A percentile compares a stretch with the other conserved stretches of the same genome.
These are phyloP conservation scores for Scheffersomyces titani DNA, from an alignment of 1,139 yeast species.

Conservation along the genomic window DNA sequence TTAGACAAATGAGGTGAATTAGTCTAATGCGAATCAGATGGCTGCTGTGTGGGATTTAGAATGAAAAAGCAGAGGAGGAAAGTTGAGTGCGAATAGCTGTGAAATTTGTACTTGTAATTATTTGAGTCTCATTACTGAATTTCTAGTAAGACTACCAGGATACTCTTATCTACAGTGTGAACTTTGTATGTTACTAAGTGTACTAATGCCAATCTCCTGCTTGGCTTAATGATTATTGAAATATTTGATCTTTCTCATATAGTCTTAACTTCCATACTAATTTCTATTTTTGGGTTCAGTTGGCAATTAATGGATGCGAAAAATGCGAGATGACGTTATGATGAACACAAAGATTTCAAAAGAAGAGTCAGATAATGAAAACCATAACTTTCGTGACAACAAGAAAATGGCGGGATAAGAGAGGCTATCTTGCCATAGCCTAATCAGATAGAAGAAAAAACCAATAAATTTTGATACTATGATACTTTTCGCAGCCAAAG, in stretches of 20 bases:
- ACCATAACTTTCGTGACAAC: background rate
- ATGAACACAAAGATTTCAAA: background rate
- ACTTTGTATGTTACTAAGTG: background rate
- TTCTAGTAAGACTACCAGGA: background rate
- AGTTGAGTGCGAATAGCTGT: background rate
- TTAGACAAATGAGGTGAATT: background rate
- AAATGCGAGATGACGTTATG: background rate
- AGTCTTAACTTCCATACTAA: too few species aligned
- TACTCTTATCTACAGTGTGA: background rate
- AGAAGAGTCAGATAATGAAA: background rate
- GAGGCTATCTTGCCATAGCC: background rate
- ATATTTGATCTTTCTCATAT: too few species aligned
- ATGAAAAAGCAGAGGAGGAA: background rate
- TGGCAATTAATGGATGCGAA: background rate
- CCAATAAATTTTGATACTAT: too few species aligned
- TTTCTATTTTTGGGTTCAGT: background rate
- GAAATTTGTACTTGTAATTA: background rate
- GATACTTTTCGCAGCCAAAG: background rate
- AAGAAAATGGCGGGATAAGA: background rate
- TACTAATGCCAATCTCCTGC: too few species aligned
- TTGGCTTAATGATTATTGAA: too few species aligned
- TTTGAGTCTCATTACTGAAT: background rate
- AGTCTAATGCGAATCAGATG: background rate
- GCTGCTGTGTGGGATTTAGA: background rate
- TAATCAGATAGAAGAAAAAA: background rate